Conservation (phyloP, 164 flowering plant species). For the Pachysandra terminalis region DNA sequence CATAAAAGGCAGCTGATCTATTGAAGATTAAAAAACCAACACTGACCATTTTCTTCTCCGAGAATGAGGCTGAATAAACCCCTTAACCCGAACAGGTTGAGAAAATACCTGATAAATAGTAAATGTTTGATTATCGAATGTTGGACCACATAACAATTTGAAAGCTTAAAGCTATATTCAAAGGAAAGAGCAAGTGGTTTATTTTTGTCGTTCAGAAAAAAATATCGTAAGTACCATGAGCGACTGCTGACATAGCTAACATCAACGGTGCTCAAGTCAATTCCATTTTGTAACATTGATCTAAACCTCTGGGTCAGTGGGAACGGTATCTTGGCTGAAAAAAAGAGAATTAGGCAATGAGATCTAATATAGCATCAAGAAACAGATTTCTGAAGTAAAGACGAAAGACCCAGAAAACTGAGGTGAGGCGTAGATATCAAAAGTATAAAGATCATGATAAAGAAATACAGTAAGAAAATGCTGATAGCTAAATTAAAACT, state of each 20-base stretch:
- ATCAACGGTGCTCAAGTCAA: constrained; percentile 97
- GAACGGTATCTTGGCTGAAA: constrained; percentile 93
- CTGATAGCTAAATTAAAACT: no score
- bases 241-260: constrained; percentile 99
- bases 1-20: no score
- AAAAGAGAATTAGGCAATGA: background rate
- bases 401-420: no score
- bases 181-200: background rate
- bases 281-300: constrained; percentile 96
- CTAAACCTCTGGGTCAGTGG: constrained; percentile 98
- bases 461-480: no score
- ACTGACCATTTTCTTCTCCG: constrained; percentile 96
- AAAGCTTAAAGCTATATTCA: background rate
- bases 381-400: no score
- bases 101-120: constrained; percentile 73
- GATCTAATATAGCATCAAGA: no score
- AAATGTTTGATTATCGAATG: constrained; percentile 11
- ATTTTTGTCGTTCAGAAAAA: constrained; percentile 3
- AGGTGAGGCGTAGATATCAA: no score
- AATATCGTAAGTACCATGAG: constrained; percentile 65
- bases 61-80: constrained; percentile 95
- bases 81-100: constrained; percentile 90
- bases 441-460: no score
- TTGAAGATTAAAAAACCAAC: no score
- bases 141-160: background rate